These are phyloP conservation scores for Stromatinia cepivora DNA, from an alignment of 2,329 filamentous ascomycete genomes.

Conservation along the genomic window DNA sequence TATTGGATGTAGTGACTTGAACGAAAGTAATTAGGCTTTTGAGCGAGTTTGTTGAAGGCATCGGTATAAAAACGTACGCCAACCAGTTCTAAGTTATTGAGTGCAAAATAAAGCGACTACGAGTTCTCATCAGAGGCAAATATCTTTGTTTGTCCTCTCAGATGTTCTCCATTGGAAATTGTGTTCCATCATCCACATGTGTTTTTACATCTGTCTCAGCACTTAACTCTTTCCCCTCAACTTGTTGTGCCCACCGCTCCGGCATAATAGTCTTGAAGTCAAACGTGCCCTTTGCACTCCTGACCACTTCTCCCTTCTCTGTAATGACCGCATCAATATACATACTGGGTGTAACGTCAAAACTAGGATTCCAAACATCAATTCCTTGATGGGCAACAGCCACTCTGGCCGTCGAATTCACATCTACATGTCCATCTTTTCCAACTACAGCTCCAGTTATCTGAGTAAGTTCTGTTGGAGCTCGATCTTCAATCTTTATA, in stretches of 20 bases:
- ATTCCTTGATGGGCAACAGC: conserved; percentile 78
- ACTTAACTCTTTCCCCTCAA: conserved; percentile 25
- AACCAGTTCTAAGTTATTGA: background rate
- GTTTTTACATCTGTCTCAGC: conserved; percentile 1
- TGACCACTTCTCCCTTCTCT: conserved; percentile 83
- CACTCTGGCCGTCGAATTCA: conserved; percentile 65
- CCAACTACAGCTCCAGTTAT: conserved; percentile 74
- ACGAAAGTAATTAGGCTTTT: background rate
- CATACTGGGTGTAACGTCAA: conserved; percentile 87
- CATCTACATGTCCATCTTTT: conserved; percentile 62
- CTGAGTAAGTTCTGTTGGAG: conserved; percentile 77
- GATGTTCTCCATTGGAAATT: conserved; percentile 26
- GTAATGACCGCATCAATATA: conserved; percentile 95
- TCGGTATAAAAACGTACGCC: too few species aligned
- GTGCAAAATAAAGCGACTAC: background rate
- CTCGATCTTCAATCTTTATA: conserved; percentile 90
- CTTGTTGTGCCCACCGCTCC: conserved; percentile 49
- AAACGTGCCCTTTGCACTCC: conserved; percentile 70
- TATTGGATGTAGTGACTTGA: background rate
- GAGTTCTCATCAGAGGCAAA: background rate
- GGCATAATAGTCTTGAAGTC: conserved; percentile 58
- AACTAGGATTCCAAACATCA: conserved; percentile 92
- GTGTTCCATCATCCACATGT: conserved; percentile 21
- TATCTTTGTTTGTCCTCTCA: background rate
- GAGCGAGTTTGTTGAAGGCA: background rate